Percentiles rank a stretch among this genome's conserved stretches.
Conservation (phyloP, 148 eudicot genomes). For the Mesembryanthemum crystallinum region DNA sequence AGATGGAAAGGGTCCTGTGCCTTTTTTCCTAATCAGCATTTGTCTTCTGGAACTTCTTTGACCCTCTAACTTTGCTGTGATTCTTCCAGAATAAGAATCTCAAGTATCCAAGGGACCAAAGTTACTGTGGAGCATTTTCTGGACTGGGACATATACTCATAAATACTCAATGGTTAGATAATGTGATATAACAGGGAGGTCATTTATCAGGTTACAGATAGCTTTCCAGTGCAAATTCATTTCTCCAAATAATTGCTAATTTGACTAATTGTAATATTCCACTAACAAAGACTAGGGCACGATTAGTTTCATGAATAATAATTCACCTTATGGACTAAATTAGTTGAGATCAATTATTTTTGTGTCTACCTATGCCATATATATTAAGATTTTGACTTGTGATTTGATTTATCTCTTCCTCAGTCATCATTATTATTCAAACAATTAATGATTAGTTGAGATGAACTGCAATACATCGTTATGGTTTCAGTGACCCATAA, state of each 20-base stretch:
- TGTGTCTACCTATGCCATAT: slow-evolving; percentile 9
- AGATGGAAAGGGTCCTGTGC: slow-evolving; percentile 25
- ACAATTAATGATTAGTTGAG: slow-evolving; percentile 27
- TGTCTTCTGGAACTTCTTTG: slow-evolving; percentile 15
- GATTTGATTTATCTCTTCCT: slow-evolving; percentile 17
- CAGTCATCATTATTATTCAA: background rate
- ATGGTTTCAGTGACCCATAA: slow-evolving; percentile 25
- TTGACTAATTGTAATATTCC: slow-evolving; percentile 33
- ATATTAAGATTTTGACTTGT: slow-evolving; percentile 19
- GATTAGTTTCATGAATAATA: slow-evolving; percentile 20
- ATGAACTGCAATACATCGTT: slow-evolving; percentile 21
- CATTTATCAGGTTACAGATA: slow-evolving; percentile 12
- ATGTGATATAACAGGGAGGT: slow-evolving; percentile 18
- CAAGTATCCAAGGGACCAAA: background rate
- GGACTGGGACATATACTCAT: background rate
- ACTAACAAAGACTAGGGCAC: slow-evolving; percentile 23
- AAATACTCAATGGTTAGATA: too few relatives aligned
- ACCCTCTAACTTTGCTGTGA: slow-evolving; percentile 4
- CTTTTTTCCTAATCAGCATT: slow-evolving; percentile 28
- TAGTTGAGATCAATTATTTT: slow-evolving; percentile 24
- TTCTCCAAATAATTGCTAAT: slow-evolving; percentile 22
- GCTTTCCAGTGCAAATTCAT: slow-evolving; percentile 15
- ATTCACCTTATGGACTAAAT: slow-evolving; percentile 18
- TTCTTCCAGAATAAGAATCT: slow-evolving; percentile 17
- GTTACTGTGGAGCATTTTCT: slow-evolving; percentile 1